Percentiles rank a stretch among this genome's conserved stretches.
These are phyloP conservation scores for Paramecium tetraurelia DNA, from an alignment of 73 alveolate genomes.

Conservation along the genomic window DNA sequence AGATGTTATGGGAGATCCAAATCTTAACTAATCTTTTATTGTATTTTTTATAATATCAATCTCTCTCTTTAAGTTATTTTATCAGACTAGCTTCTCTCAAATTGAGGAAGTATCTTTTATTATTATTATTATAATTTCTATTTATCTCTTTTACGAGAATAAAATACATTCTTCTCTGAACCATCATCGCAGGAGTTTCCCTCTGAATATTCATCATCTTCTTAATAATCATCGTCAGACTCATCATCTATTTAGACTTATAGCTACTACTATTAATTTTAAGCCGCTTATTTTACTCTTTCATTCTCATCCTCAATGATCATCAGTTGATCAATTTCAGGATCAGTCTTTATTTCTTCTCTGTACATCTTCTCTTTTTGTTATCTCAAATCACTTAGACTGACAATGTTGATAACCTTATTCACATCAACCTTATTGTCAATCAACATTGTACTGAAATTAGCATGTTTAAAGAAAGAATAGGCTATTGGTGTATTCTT, in stretches of 20 bases:
- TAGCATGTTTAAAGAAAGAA: conserved; percentile 69
- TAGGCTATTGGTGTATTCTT: conserved; percentile 81
- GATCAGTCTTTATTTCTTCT: conserved; percentile 7
- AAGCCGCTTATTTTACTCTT: not conserved
- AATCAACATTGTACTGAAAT: conserved; percentile 72
- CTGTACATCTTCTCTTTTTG: not conserved
- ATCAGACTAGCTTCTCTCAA: not conserved
- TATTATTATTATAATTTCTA: not conserved
- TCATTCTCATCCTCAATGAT: not conserved
- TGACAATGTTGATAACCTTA: conserved; percentile 55
- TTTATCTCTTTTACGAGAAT: not conserved
- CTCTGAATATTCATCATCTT: not conserved
- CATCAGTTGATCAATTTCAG: not conserved
- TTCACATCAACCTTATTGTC: conserved; percentile 76
- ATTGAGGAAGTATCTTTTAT: not conserved
- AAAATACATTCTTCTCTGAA: not conserved
- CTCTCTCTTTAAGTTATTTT: not conserved
- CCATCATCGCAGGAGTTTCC: not conserved
- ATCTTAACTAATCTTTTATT: not conserved
- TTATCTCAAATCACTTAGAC: conserved; percentile 13
- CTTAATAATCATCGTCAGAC: conserved; percentile 33
- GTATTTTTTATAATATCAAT: not conserved
- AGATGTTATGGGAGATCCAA: not conserved
- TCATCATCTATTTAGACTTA: not conserved
- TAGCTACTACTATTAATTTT: not conserved